Evolutionary conservation across 73 alveolate species (phyloP).

Genomic region (Tetrahymena elliotti): DNA sequence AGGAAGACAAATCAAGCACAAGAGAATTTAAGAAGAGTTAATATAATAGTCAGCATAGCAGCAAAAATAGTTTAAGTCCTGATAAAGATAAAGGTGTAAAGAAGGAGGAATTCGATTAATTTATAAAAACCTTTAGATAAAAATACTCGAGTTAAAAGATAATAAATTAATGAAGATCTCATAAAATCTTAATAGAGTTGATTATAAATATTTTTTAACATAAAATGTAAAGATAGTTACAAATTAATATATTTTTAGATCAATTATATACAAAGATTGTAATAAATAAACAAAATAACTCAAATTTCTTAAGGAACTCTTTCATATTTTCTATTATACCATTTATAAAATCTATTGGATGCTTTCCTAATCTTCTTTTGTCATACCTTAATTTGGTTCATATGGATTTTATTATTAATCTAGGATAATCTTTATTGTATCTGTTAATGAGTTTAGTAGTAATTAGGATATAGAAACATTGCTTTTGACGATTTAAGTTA

Average conservation of each 20-base stretch:
- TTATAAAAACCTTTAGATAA: not conserved
- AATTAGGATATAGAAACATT: not conserved
- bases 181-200: not conserved
- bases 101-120: not conserved
- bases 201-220: too few relatives aligned
- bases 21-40: not conserved
- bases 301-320: not conserved
- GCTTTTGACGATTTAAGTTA: not conserved
- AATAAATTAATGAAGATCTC: not conserved
- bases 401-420: not conserved
- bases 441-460: not conserved
- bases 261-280: too few relatives aligned
- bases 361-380: not conserved
- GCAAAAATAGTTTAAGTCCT: not conserved
- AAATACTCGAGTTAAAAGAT: not conserved
- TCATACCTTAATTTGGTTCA: not conserved
- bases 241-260: too few relatives aligned
- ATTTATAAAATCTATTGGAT: not conserved
- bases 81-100: not conserved
- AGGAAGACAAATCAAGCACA: not conserved
- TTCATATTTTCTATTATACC: not conserved
- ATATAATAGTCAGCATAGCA: not conserved
- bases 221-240: too few relatives aligned
- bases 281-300: not conserved
- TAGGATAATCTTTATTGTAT: not conserved